Base-by-base conservation (phyloP, 768 basidiomycete species). In the Tulasnella sp. region DNA sequence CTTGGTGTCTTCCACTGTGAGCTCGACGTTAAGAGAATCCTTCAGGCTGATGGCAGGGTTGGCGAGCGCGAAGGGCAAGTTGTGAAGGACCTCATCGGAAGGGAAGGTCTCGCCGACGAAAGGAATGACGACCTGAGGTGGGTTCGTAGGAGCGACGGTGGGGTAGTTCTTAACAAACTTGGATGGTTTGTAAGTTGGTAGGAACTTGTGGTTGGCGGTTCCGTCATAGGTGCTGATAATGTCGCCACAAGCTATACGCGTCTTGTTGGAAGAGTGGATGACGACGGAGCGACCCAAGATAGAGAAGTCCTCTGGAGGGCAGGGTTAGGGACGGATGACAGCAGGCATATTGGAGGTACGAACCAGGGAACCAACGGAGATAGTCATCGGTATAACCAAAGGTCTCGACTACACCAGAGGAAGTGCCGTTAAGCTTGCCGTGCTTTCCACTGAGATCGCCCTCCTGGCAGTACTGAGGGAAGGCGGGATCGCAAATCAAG, bases 261-360 rank as follows among this genome's bases (percentile, higher is more conserved):
- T 57, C 55, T 57, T 57, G 46, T 57, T 48, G 55, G 55, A 9
- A 21, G 55, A 25, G 43, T 57, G 55, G 35, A 57, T 57, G 32
- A 57, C 55, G 42, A 57, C 32, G 42, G 41, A 46, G 19, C 55
- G 55, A n/a, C 55, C 55, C 4, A 57, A 43, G 35, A 57, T 57
- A 32, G 55, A 57, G 8, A 57, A 27, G 35, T 57, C 55, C 55
- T 57, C 55, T 31, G 17, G 6, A 45, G 6, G 19, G 11, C 25
- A n/a, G 37, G n/a, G 25, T 43, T 29, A 56, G 36, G 4, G 29
- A 7, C 45, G 27, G 40, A 21, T 19, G 17, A 23, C 36, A 19
- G 1, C 35, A n/a, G 31, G 29, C 15, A 36, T 17, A 21, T 25
- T 9, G 5, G 35, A 36, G 27, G n/a, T 6, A 48, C 55, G n/a